Base-by-base conservation (phyloP, 306 rosid genomes). In the Aeschynomene evenia region DNA sequence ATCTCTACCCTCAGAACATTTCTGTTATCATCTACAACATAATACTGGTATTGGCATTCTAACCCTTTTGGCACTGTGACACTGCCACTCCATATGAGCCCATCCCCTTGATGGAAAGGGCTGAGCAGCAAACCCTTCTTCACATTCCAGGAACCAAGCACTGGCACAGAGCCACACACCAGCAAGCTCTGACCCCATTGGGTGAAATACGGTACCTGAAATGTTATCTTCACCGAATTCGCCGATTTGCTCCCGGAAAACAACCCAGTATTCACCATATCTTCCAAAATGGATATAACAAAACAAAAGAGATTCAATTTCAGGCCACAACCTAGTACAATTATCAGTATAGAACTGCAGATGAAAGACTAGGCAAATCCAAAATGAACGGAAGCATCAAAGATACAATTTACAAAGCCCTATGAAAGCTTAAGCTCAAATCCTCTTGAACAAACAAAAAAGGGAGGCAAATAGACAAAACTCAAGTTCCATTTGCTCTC, bases 131-230 rank as follows among this genome's bases (percentile, higher is more conserved):
- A 56, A 37, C 98, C 98, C 80, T 73, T 90, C 86, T 90, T 90
- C 86, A 88, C 94, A 78, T 81, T 87, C 96, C 98, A 82, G 1
- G 96, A 86, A 56, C 98, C 98, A 43, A 94, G 89, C 78, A 82
- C 18, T 0, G 94, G 81, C 22, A 81, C 97, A 68, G 98, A 94
- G 37, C 98, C 98, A 62, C 89, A 88, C 21, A 90, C 91, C 55
- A 90, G 62, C 80, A 94, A 78, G 82, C 86, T 85, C 53, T 94
- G 92, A 68, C 98, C 98, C 97, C 98, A 94, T 0, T 90, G 83
- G 16, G 98, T 94, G 63, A 46, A 80, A 71, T 94, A 94, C 12
- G 98, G 97, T 71, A 90, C 52, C 74, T 85, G 79, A 79, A 94
- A 94, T 16, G 86, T 88, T 85, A 88, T 85, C 31, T 75, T 82